Conservation (phyloP, 805 yeast genomes). For the Blastobotrys chiropterorum region DNA sequence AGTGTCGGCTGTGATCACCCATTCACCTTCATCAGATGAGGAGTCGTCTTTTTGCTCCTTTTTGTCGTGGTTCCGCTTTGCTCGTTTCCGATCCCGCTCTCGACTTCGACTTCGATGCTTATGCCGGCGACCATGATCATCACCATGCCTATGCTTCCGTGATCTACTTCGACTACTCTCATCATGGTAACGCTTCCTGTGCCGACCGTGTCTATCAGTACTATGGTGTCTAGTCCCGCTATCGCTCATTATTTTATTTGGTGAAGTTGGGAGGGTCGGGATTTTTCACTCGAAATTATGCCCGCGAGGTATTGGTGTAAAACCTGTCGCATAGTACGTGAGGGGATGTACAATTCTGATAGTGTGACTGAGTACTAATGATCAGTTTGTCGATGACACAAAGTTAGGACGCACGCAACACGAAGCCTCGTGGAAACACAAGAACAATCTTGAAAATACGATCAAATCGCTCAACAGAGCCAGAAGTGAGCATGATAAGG, state of each 20-base stretch:
- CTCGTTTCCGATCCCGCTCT: background rate
- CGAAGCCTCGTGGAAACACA: constrained; percentile 33
- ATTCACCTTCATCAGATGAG: constrained; percentile 8
- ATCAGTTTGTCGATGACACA: constrained; percentile 35
- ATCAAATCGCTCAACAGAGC: constrained; percentile 26
- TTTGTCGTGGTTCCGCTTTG: background rate
- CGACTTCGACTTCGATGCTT: background rate
- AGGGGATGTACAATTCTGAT: background rate
- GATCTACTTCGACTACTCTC: background rate
- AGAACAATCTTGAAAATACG: constrained; percentile 19
- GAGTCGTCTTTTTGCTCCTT: background rate
- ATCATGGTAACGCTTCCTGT: background rate
- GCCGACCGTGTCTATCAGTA: background rate
- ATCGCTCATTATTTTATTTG: background rate
- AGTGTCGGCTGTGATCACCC: constrained; percentile 7
- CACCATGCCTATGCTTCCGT: background rate
- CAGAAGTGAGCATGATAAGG: constrained; percentile 20
- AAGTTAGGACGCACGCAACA: constrained; percentile 31
- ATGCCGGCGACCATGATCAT: background rate
- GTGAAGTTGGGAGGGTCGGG: background rate
- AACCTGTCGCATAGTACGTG: constrained; percentile 32
- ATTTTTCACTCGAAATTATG: background rate
- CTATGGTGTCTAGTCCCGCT: background rate
- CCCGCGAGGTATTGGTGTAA: constrained; percentile 35
- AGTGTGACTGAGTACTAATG: background rate